Evolutionary conservation across 768 basidiomycete genomes (phyloP).

Genomic region (Scleroderma bovista): DNA sequence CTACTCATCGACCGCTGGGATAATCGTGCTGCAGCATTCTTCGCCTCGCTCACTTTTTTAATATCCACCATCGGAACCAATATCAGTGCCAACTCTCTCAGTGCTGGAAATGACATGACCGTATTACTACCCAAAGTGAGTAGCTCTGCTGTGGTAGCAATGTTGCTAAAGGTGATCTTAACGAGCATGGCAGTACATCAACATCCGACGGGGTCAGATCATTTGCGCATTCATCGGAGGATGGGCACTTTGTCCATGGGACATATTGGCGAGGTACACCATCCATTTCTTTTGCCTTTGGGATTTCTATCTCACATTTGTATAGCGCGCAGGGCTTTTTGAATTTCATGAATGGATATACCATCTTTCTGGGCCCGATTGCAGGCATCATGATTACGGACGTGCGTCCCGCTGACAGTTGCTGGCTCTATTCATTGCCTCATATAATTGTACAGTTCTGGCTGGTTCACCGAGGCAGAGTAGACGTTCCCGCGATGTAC

Average conservation of each 20-base stretch:
- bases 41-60: slow-evolving; percentile 66
- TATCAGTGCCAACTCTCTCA: slow-evolving; percentile 72
- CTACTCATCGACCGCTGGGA: slow-evolving; percentile 75
- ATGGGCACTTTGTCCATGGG: slow-evolving; percentile 83
- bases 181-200: slow-evolving; percentile 18
- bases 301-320: not conserved
- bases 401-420: slow-evolving; percentile 30
- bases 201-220: slow-evolving; percentile 25
- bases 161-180: slow-evolving; percentile 1
- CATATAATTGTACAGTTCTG: slow-evolving; percentile 52
- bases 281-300: not conserved
- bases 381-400: slow-evolving; percentile 66
- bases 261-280: slow-evolving; percentile 57
- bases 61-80: slow-evolving; percentile 69
- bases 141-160: not conserved
- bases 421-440: not conserved
- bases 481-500: slow-evolving; percentile 84
- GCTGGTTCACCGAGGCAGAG: slow-evolving; percentile 64
- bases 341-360: slow-evolving; percentile 79
- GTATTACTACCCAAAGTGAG: slow-evolving; percentile 56
- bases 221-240: slow-evolving; percentile 41
- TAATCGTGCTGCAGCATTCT: slow-evolving; percentile 83
- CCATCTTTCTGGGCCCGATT: slow-evolving; percentile 82
- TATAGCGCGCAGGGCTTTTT: slow-evolving; percentile 58
- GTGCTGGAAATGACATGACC: slow-evolving; percentile 81